Percentiles rank a stretch among this genome's conserved stretches.
phyloP scores from a whole-genome alignment of 768 basidiomycete genomes.

The Chalciporus chontae region DNA sequence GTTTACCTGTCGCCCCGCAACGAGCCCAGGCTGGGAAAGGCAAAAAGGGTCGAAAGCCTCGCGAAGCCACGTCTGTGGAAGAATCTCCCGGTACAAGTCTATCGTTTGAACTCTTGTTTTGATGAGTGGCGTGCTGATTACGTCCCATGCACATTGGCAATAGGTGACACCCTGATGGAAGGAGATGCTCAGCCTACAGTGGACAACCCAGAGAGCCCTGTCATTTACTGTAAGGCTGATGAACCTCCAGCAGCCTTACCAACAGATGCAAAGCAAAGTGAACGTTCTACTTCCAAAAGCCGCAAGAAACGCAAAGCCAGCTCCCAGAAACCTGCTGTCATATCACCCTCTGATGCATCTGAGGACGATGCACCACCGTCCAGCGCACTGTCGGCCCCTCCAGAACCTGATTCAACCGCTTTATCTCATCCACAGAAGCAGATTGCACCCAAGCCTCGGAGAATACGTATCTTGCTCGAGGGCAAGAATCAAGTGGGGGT shows the following conservation, averaged over 20 bases:
- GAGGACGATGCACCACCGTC: conserved; percentile 17
- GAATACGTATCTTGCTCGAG: neutral
- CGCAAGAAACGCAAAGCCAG: conserved; percentile 22
- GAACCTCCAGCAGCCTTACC: neutral
- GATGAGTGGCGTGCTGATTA: neutral
- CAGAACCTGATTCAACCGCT: neutral
- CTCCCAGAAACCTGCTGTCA: conserved; percentile 18
- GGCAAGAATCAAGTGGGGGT: neutral
- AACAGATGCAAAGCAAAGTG: neutral
- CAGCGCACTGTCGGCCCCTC: neutral
- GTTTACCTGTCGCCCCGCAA: neutral
- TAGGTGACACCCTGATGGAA: neutral
- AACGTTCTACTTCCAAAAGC: neutral
- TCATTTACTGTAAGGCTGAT: neutral
- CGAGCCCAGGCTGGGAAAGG: neutral
- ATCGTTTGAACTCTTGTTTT: neutral
- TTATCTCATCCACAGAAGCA: conserved; percentile 12
- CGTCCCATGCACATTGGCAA: neutral
- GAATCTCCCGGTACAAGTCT: neutral
- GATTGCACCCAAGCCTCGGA: conserved; percentile 3
- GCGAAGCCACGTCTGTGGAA: neutral
- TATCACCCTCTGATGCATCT: conserved; percentile 19
- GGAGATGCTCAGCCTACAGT: neutral
- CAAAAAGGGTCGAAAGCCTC: neutral
- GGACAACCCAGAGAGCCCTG: neutral